phyloP scores from a whole-genome alignment of 2,329 filamentous ascomycete genomes.

The Venturia asperata region DNA sequence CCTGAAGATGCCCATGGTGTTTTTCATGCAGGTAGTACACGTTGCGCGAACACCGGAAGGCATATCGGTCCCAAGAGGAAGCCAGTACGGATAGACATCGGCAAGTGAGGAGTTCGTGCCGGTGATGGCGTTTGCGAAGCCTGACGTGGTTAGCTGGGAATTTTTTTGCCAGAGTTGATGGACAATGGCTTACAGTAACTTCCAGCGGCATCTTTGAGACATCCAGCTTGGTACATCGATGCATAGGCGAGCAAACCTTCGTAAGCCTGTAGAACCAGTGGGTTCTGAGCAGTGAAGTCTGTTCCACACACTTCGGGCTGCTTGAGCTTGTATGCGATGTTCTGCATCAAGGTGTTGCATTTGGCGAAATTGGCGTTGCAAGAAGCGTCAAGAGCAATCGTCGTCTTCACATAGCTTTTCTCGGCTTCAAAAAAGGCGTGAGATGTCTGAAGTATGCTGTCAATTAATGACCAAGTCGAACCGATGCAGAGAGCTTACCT shows the following conservation, averaged over 20 bases:
- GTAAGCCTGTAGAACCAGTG: constrained; percentile 66
- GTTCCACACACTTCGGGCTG: constrained; percentile 57
- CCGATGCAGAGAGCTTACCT: constrained; percentile 45
- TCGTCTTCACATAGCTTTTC: constrained; percentile 63
- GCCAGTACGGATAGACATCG: constrained; percentile 75
- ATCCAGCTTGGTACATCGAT: constrained; percentile 71
- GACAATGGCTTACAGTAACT: constrained; percentile 54
- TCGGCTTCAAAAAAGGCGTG: constrained; percentile 74
- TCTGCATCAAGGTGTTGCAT: constrained; percentile 60
- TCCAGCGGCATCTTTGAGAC: constrained; percentile 60
- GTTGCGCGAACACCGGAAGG: constrained; percentile 60
- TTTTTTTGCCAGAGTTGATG: not conserved
- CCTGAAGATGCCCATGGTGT: constrained; percentile 77
- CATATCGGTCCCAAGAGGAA: constrained; percentile 69
- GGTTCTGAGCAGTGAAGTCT: constrained; percentile 62
- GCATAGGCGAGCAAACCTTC: constrained; percentile 69
- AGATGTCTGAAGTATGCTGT: constrained; percentile 55
- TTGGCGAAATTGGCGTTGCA: constrained; percentile 60
- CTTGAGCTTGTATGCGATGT: constrained; percentile 59
- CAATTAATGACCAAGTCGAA: constrained; percentile 18
- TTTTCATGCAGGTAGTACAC: constrained; percentile 68
- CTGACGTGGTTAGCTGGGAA: constrained; percentile 21
- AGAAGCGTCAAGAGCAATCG: constrained; percentile 68
- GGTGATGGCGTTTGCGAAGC: constrained; percentile 75
- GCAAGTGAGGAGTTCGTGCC: constrained; percentile 58